Percentiles rank a stretch among this genome's conserved stretches.
Evolutionary conservation across 495 filamentous ascomycete species (phyloP).

Genomic region (Xanthoparmelia taractica): DNA sequence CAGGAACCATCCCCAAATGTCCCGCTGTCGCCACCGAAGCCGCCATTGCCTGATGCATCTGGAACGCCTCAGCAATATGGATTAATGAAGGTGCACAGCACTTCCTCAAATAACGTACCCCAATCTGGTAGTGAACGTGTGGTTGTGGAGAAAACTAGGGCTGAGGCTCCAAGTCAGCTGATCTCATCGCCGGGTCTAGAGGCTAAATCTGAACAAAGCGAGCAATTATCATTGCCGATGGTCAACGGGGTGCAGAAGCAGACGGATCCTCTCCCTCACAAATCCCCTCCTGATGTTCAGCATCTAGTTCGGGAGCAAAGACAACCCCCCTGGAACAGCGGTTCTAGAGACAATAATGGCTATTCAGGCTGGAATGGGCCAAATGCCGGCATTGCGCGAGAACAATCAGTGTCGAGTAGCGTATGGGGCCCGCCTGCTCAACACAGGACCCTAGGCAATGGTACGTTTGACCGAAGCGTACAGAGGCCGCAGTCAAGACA

Average conservation of each 20-base stretch:
- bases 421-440: constrained; percentile 69
- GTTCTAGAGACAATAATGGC: constrained; percentile 22
- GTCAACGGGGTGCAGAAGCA: constrained; percentile 29
- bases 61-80: constrained; percentile 51
- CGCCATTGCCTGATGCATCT: constrained; percentile 44
- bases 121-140: constrained; percentile 32
- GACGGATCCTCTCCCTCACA: constrained; percentile 15
- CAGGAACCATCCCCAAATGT: constrained; percentile 24
- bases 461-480: constrained; percentile 64
- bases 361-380: constrained; percentile 27
- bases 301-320: constrained; percentile 12
- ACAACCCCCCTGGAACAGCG: constrained; percentile 27
- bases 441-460: constrained; percentile 65
- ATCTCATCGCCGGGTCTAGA: constrained; percentile 34
- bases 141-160: constrained; percentile 32
- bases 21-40: constrained; percentile 44
- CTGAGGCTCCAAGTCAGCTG: constrained; percentile 28
- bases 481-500: constrained; percentile 36
- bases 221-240: constrained; percentile 17
- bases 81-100: constrained; percentile 53
- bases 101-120: constrained; percentile 39
- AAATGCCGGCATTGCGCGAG: constrained; percentile 21
- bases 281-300: constrained; percentile 18
- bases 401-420: constrained; percentile 46
- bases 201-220: constrained; percentile 28